phyloP scores from a whole-genome alignment of 345 rosid species.

The Brassica juncea region DNA sequence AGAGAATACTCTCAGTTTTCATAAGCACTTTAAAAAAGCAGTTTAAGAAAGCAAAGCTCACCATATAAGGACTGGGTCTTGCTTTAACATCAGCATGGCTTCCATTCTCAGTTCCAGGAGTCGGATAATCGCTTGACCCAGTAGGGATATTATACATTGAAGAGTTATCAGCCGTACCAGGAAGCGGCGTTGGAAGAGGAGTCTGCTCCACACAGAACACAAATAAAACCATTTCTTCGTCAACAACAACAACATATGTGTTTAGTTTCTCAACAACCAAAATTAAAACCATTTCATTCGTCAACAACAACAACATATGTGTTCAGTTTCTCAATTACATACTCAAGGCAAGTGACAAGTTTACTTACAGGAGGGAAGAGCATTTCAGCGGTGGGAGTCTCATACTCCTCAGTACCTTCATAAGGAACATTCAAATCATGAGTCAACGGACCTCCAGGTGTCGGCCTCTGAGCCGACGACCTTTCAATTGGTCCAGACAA shows the following conservation, averaged over 20 bases:
- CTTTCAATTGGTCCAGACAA: conserved; percentile 69
- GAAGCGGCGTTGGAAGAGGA: conserved; percentile 78
- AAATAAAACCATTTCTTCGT: no score
- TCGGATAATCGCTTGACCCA: conserved; percentile 80
- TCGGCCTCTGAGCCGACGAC: conserved; percentile 56
- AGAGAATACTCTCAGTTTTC: conserved; percentile 7
- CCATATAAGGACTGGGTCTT: conserved; percentile 86
- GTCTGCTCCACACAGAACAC: conserved; percentile 45
- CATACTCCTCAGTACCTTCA: conserved; percentile 89
- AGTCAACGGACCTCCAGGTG: conserved; percentile 61
- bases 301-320: background rate
- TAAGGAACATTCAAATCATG: conserved; percentile 98
- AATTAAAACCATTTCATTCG: no score
- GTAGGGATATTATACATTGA: conserved; percentile 89
- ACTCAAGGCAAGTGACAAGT: background rate
- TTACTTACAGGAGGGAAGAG: conserved; percentile 84
- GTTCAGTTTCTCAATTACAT: background rate
- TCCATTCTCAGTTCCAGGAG: conserved; percentile 69
- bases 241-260: background rate
- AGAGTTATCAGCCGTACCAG: conserved; percentile 74
- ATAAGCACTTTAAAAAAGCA: background rate
- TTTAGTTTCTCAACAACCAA: background rate
- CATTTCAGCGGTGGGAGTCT: conserved; percentile 96
- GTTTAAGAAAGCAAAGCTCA: conserved; percentile 30
- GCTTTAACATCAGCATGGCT: conserved; percentile 65